Base-by-base conservation (phyloP, 164 flowering plant species). In the Sedum album region DNA sequence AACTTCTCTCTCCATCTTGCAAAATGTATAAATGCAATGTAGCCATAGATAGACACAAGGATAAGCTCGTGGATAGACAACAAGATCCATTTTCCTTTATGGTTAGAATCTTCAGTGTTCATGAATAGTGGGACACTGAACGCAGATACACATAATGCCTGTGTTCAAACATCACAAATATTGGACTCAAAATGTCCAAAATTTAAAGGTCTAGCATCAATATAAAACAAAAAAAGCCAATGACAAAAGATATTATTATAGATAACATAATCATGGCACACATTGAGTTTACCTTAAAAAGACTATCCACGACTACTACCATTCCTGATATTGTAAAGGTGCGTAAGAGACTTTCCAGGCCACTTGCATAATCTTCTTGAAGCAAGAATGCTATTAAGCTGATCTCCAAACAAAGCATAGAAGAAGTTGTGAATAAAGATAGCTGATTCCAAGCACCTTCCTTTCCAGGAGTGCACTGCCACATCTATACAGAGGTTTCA, bases 1-100 rank as follows among this genome's bases (percentile, higher is more conserved):
- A 89, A 73, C 76, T 82, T 85, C 55, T 87, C 96, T 82, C 84
- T 82, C 92, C 92, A 87, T 75, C 83, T 87, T 28, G 96, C 77
- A 72, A 82, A 83, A 73, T 85, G 81, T 74, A 84, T 76, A 70
- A 81, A 85, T 62, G 84, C 65, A 39, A 87, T 80, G 79, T 75
- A 75, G 71, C 88, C 84, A 79, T 86, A 87, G 36, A 76, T 80
- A 42, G 79, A 77, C 26, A 88, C 66, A 38, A 89, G 82, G 73
- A 86, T 65, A 66, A 87, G 69, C 63, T 81, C 78, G 73, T 86
- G 84, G 73, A 79, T 60, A 31, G 79, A 71, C 86, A 81, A 86
- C 57, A 89, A 70, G 17, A 78, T 79, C 90, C 90, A 89, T 72
- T 87, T 89, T 48, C 70, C 77, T 70, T 71, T 67, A 66, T 79